Evolutionary conservation across 331 rosid species (phyloP).

Genomic region (Acacia concinna): DNA sequence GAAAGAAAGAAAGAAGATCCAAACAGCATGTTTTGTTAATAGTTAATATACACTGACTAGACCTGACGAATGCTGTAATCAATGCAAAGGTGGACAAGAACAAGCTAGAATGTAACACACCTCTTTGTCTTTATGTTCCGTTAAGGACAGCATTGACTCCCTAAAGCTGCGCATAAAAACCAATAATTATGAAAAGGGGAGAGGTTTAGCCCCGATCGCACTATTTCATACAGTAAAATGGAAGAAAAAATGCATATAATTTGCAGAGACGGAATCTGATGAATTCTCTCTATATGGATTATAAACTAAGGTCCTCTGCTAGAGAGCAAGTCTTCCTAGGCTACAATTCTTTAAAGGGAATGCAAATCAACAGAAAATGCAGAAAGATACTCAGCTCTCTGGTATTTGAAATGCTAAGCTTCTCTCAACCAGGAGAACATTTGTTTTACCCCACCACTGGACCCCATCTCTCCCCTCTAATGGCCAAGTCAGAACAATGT

Average conservation of each 20-base stretch:
- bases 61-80: constrained; percentile 14
- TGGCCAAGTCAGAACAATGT: not conserved
- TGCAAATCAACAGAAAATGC: not conserved
- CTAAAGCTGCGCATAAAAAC: constrained; percentile 69
- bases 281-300: not conserved
- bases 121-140: constrained; percentile 96
- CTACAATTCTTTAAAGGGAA: not conserved
- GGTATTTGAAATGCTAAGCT: not conserved
- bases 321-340: not conserved
- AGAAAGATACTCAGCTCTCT: not conserved
- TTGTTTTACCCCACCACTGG: not conserved
- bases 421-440: not conserved
- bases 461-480: not conserved
- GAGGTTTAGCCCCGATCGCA: constrained; percentile 8
- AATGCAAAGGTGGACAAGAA: constrained; percentile 5
- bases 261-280: constrained; percentile 5
- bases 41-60: not conserved
- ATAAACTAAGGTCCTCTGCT: not conserved
- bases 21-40: not conserved
- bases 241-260: constrained; percentile 19
- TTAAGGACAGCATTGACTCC: constrained; percentile 82
- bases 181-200: constrained; percentile 32
- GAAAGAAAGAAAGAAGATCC: constrained; percentile 6
- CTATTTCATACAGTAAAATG: constrained; percentile 8
- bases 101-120: constrained; percentile 38